Evolutionary conservation across 1,284 basidiomycete species (phyloP).

Genomic region (Puccinia brachypodii): DNA sequence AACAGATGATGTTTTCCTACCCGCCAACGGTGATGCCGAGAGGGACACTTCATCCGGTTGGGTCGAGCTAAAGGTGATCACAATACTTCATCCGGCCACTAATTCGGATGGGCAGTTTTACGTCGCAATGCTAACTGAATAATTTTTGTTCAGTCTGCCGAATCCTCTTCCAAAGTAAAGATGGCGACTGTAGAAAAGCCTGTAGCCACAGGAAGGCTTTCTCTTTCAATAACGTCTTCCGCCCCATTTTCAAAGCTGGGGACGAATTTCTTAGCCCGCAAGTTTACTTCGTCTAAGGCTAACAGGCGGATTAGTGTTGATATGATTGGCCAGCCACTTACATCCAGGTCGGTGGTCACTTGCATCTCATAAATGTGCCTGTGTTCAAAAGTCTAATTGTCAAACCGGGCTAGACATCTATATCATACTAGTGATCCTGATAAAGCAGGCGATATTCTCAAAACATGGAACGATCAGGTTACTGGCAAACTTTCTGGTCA

Average conservation of each 20-base stretch:
- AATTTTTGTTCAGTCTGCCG: background rate
- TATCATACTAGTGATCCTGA: slow-evolving; percentile 91
- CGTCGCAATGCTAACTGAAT: background rate
- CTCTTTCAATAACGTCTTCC: slow-evolving; percentile 8
- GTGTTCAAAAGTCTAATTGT: background rate
- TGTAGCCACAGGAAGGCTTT: background rate
- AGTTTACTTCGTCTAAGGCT: background rate
- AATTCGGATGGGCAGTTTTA: background rate
- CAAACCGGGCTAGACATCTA: slow-evolving; percentile 67
- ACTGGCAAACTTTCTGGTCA: slow-evolving; percentile 84
- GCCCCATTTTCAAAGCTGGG: slow-evolving; percentile 18
- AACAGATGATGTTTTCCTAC: background rate
- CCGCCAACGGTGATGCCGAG: background rate
- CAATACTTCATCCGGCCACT: background rate
- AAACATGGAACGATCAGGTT: slow-evolving; percentile 85
- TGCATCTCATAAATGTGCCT: background rate
- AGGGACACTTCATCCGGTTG: slow-evolving; percentile 7
- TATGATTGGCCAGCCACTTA: slow-evolving; percentile 43
- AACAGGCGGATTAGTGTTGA: slow-evolving; percentile 28
- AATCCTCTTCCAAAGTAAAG: background rate
- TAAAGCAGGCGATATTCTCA: slow-evolving; percentile 83
- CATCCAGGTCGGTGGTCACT: slow-evolving; percentile 25
- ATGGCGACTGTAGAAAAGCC: background rate
- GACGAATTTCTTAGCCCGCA: background rate
- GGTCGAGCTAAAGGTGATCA: background rate